Base-by-base conservation (phyloP, 73 alveolate genomes). In the Paraurostyla sp. region DNA sequence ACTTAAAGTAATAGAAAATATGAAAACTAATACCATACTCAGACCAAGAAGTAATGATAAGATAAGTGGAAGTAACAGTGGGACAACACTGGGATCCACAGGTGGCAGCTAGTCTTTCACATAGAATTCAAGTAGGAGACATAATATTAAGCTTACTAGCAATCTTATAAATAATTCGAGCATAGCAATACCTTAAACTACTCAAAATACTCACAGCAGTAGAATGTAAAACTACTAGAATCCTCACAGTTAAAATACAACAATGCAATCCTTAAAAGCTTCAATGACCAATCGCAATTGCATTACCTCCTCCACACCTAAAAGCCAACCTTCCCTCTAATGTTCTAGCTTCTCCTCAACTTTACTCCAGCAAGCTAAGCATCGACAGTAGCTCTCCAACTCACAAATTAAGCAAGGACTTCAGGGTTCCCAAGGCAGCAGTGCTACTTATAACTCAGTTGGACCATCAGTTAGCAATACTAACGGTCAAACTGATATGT, bases 51-150 rank as follows among this genome's bases (percentile, higher is more conserved):
- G 78, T 23, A 60, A 25, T 30, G 78, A 60, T 16, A 60, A 60
- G 32, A 60, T 60, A 4, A 11, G 50, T 9, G 45, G 35, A 60
- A 30, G 9, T 9, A 60, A 11, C 25, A 3, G 7, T 13, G 6
- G 45, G 27, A n/a, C n/a, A n/a, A n/a, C n/a, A n/a, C n/a, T n/a
- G n/a, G n/a, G n/a, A n/a, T 16, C 78, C 6, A 30, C 49, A 13
- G 78, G 78, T 6, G 78, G 78, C 22, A 60, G 78, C 23, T 60
- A 13, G 23, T 60, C 78, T 11, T 60, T 60, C 78, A 30, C 9
- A 13, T 4, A 7, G 9, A 7, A 9, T 9, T 3, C 32, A 30
- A 27, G 22, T 13, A 60, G 50, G 25, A 60, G 32, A 60, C 78
- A 45, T 60, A 25, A 60, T 30, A 45, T 60, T 3, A 60, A 60